Evolutionary conservation across 805 yeast species (phyloP).

Genomic region (Candida sithepensis): DNA sequence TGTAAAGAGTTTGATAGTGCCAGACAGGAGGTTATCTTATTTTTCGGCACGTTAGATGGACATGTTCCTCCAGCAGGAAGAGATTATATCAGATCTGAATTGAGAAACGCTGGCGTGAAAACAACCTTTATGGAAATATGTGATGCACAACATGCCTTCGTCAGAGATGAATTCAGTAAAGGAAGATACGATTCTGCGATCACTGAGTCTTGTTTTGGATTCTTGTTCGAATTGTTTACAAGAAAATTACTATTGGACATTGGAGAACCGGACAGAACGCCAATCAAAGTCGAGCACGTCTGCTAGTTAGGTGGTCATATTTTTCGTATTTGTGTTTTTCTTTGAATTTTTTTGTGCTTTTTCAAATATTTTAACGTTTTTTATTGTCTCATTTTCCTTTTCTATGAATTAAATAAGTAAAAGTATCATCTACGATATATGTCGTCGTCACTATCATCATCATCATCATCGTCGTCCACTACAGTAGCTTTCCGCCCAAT

Average conservation of each 20-base stretch:
- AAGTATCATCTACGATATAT: conserved; percentile 14
- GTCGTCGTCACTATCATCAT: conserved; percentile 24
- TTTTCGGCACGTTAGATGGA: conserved; percentile 75
- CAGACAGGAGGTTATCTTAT: conserved; percentile 53
- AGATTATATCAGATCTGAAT: conserved; percentile 58
- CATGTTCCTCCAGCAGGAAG: conserved; percentile 80
- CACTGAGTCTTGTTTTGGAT: conserved; percentile 62
- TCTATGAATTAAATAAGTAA: not conserved
- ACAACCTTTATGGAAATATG: conserved; percentile 71
- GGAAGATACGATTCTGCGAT: conserved; percentile 82
- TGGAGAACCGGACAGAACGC: conserved; percentile 58
- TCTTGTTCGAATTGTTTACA: conserved; percentile 67
- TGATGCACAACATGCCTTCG: conserved; percentile 82
- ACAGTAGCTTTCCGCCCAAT: not conserved
- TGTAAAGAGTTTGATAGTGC: conserved; percentile 50
- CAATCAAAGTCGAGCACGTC: conserved; percentile 53
- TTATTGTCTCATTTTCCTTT: too few species aligned
- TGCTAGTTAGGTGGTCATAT: conserved; percentile 48
- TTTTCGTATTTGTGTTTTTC: not conserved
- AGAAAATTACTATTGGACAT: conserved; percentile 62
- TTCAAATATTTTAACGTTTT: too few species aligned
- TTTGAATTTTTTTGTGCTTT: too few species aligned
- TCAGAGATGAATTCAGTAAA: conserved; percentile 72
- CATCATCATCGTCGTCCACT: conserved; percentile 9
- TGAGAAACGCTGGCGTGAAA: conserved; percentile 56